These are phyloP conservation scores for Botrytis fabae DNA, from an alignment of 2,329 filamentous ascomycete species.

Conservation along the genomic window DNA sequence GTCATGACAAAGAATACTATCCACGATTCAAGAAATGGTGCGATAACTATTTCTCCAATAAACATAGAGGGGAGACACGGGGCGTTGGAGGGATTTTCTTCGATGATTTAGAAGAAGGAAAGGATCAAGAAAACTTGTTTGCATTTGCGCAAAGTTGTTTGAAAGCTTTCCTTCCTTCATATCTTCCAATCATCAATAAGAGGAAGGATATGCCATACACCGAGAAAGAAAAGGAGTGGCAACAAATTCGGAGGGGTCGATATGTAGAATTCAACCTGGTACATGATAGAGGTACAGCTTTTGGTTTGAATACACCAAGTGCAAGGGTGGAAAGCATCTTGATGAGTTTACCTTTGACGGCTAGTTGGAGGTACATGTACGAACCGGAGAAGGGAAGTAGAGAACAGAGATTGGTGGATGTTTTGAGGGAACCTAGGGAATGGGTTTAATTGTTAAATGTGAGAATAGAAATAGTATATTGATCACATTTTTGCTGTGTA, in stretches of 20 bases:
- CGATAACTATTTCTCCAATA: conserved; percentile 94
- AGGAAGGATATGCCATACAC: conserved; percentile 92
- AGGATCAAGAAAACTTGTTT: conserved; percentile 86
- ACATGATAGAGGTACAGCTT: conserved; percentile 91
- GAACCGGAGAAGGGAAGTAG: conserved; percentile 70
- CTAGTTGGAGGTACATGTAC: conserved; percentile 96
- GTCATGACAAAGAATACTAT: conserved; percentile 90
- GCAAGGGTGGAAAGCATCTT: conserved; percentile 93
- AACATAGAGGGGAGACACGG: conserved; percentile 82
- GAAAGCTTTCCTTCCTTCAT: conserved; percentile 84
- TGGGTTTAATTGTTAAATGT: conserved; percentile 54
- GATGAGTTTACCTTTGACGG: conserved; percentile 93
- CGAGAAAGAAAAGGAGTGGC: conserved; percentile 88
- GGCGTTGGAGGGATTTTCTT: conserved; percentile 98
- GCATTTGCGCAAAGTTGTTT: conserved; percentile 84
- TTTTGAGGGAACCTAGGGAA: conserved; percentile 63
- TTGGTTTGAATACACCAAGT: conserved; percentile 89
- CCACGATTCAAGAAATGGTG: conserved; percentile 97
- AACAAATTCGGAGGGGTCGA: conserved; percentile 88
- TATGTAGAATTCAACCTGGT: conserved; percentile 99
- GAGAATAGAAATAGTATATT: conserved; percentile 1
- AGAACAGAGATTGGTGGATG: conserved; percentile 79
- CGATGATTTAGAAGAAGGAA: conserved; percentile 87
- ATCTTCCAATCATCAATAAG: conserved; percentile 83
- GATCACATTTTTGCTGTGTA: background rate